Conservation (phyloP, 371 early-diverging fungal genomes). For the Massospora cicadina region DNA sequence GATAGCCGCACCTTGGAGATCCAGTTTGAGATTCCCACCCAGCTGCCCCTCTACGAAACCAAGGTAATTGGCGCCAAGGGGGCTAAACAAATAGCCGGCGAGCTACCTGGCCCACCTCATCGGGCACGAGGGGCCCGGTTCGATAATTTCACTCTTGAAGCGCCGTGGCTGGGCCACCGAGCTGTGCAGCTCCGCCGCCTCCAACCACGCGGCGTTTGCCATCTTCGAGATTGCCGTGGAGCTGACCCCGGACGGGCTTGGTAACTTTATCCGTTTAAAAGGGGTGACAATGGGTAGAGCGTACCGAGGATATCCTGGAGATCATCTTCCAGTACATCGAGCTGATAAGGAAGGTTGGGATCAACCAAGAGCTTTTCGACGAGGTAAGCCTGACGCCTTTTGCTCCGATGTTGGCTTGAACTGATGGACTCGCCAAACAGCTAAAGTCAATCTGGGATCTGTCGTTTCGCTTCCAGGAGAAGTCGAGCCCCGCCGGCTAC, state of each 20-base stretch:
- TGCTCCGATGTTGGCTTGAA: neutral
- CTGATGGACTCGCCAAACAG: conserved; percentile 7
- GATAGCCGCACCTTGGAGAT: conserved; percentile 56
- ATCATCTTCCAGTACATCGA: conserved; percentile 77
- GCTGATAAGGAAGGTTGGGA: conserved; percentile 43
- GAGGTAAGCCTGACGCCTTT: conserved; percentile 26
- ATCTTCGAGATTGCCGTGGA: conserved; percentile 65
- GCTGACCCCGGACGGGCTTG: conserved; percentile 67
- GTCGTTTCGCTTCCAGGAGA: conserved; percentile 69
- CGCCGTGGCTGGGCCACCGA: conserved; percentile 75
- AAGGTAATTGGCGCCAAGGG: conserved; percentile 22
- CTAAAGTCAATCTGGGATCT: conserved; percentile 42
- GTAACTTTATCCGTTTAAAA: conserved; percentile 16
- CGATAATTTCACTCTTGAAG: conserved; percentile 67
- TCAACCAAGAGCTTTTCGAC: conserved; percentile 55
- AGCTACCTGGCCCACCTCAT: conserved; percentile 55
- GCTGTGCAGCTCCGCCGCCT: conserved; percentile 42
- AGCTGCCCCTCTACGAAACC: conserved; percentile 28
- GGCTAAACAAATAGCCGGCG: conserved; percentile 30
- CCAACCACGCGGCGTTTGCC: conserved; percentile 50
- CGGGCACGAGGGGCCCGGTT: conserved; percentile 74
- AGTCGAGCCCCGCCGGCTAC: conserved; percentile 39
- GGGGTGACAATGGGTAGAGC: conserved; percentile 18
- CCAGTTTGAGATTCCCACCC: conserved; percentile 76
- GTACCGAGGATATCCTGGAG: conserved; percentile 54